phyloP scores from a whole-genome alignment of 2,329 filamentous ascomycete species.

The Fusarium continuum region DNA sequence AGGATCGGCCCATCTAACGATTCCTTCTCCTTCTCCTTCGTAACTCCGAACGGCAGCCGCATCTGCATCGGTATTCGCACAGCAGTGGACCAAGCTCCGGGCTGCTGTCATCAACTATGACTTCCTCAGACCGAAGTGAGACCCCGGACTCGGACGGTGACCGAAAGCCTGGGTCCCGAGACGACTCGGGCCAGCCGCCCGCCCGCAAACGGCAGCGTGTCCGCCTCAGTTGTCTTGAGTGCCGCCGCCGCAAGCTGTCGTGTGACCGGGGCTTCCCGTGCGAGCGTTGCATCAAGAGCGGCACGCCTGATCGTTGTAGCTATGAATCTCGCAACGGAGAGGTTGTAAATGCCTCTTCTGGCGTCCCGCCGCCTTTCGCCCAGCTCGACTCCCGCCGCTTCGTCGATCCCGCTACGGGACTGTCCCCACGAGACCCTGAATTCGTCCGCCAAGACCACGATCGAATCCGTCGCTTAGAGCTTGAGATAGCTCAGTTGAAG shows the following conservation, averaged over 20 bases:
- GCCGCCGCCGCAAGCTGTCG: constrained; percentile 67
- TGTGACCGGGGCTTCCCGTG: constrained; percentile 70
- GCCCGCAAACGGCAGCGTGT: constrained; percentile 68
- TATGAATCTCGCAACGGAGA: constrained; percentile 66
- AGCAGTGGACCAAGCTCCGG: constrained; percentile 27
- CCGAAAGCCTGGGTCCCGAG: constrained; percentile 40
- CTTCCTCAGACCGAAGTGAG: constrained; percentile 49
- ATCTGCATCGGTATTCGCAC: constrained; percentile 34
- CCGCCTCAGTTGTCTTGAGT: constrained; percentile 68
- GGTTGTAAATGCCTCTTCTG: constrained; percentile 58
- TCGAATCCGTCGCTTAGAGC: constrained; percentile 66
- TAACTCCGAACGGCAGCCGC: constrained; percentile 47
- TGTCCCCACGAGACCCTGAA: constrained; percentile 50
- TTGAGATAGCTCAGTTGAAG: constrained; percentile 67
- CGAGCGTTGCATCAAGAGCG: constrained; percentile 69
- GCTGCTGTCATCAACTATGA: constrained; percentile 35
- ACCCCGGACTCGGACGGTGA: constrained; percentile 52
- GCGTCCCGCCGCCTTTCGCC: constrained; percentile 55
- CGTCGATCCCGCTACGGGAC: constrained; percentile 43
- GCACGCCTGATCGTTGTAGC: constrained; percentile 67
- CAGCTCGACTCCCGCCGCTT: constrained; percentile 53
- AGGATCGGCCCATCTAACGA: constrained; percentile 31
- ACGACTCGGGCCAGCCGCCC: constrained; percentile 48
- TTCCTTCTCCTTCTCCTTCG: constrained; percentile 43
- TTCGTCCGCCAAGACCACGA: constrained; percentile 61